phyloP scores from a whole-genome alignment of 2,329 filamentous ascomycete genomes.

The Microascus cirrosus region DNA sequence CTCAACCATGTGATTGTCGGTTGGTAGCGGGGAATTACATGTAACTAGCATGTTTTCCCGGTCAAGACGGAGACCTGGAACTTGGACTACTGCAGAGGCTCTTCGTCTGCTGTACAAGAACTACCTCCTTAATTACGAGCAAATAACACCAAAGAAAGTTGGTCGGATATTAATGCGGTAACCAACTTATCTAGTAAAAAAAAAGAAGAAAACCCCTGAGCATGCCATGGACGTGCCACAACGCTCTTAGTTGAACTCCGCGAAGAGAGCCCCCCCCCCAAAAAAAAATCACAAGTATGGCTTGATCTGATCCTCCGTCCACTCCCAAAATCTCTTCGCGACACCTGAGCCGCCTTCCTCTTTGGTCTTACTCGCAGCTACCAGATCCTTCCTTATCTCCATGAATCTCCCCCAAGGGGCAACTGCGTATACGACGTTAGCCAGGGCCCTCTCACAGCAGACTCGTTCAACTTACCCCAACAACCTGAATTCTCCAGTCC shows the following conservation, averaged over 20 bases:
- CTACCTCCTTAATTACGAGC: too few species aligned
- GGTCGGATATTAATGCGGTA: neutral
- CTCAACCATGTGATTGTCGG: too few species aligned
- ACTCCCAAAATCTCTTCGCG: conserved; percentile 26
- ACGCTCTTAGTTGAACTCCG: too few species aligned
- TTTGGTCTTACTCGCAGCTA: conserved; percentile 15
- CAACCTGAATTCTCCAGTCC: conserved; percentile 22
- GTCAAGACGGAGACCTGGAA: too few species aligned
- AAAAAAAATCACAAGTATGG: neutral
- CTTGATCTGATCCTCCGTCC: conserved; percentile 24
- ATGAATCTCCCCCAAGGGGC: conserved; percentile 23
- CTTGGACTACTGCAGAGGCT: too few species aligned
- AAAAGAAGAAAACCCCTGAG: too few species aligned
- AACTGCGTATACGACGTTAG: conserved; percentile 9
- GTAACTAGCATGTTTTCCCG: too few species aligned
- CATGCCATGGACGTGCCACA: too few species aligned
- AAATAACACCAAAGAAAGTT: neutral
- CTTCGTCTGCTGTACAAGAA: too few species aligned
- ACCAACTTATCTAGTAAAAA: too few species aligned
- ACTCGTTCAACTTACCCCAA: conserved; percentile 10
- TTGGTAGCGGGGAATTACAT: too few species aligned
- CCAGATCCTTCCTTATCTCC: conserved; percentile 17
- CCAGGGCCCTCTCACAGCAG: neutral
- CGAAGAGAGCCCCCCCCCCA: too few species aligned
- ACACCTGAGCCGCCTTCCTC: conserved; percentile 25